These are phyloP conservation scores for Terfezia boudieri DNA, from an alignment of 495 filamentous ascomycete species.

Conservation along the genomic window DNA sequence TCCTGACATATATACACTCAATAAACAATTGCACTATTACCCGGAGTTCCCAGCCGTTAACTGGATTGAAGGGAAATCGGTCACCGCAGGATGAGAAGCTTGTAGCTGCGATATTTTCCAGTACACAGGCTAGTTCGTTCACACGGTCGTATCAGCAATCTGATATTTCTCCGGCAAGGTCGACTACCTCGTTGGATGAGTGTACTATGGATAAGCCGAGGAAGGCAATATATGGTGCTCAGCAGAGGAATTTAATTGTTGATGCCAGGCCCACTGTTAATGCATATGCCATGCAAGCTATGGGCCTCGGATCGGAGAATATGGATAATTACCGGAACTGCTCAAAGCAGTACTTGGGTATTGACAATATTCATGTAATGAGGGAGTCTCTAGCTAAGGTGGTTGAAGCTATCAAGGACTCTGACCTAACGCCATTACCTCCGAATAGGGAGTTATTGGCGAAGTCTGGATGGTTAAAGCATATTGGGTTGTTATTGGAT, in stretches of 20 bases:
- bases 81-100: conserved; percentile 93
- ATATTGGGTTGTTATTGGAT: conserved; percentile 66
- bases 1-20: conserved; percentile 77
- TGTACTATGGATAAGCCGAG: conserved; percentile 14
- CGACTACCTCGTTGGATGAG: background rate
- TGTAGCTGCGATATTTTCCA: conserved; percentile 62
- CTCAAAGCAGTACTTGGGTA: conserved; percentile 84
- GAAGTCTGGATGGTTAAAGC: conserved; percentile 79
- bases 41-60: conserved; percentile 76
- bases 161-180: background rate
- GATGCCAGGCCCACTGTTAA: conserved; percentile 93
- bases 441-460: conserved; percentile 63
- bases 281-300: conserved; percentile 84
- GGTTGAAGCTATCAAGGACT: conserved; percentile 75
- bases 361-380: conserved; percentile 99
- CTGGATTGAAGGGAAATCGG: conserved; percentile 67
- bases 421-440: conserved; percentile 63
- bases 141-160: background rate
- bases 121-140: conserved; percentile 7
- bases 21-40: conserved; percentile 96
- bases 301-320: conserved; percentile 85
- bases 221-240: conserved; percentile 66
- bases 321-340: conserved; percentile 73
- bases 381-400: conserved; percentile 74
- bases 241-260: conserved; percentile 86